Evolutionary conservation across 805 yeast species (phyloP), one percentile per base, ranked within the genome.

Genomic region (Cyberlindnera bimundalis): DNA sequence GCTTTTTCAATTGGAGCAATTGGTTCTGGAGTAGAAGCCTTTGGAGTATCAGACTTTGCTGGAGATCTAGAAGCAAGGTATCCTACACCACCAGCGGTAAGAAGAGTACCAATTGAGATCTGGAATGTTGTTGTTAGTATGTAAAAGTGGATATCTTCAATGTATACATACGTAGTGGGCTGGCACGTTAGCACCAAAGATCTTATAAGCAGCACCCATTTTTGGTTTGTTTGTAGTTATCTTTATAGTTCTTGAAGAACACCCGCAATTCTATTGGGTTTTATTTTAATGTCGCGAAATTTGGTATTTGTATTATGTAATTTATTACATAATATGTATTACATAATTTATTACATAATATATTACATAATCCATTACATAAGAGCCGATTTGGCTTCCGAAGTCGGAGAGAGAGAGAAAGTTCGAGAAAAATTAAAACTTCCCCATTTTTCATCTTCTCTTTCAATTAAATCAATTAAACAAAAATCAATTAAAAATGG

Each of bases 101-200:
- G 51, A 14, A 59, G 60, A 21, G 63, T 58, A 14, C 57, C 61
- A 27, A 60, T 51, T 13, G 64, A 55, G 34, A 60, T 61, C 68
- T 62, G 13, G 15, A n/a, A n/a, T n/a, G n/a, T 9, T 26, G 14
- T 9, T 21, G 33, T 36, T 36, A 36, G 37, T 40, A 35, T 31
- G 6, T 12, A 14, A 23, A 12, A 26, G 28, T 7, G 13, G 12
- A n/a, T 12, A 19, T 14, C 8, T 14, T 27, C 4, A 31, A n/a
- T 5, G 14, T 14, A 14, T 5, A 53, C 58, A 12, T 40, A 54
- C 59, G 48, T 53, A 53, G 46, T 55, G 61, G 17, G 61, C 54
- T 15, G 51, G 56, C 16, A 57, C 60, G 33, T 54, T 56, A 37
- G 43, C 55, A 18, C 61, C 61, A 21, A 57, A 39, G 37, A 57